A percentile compares a stretch with the other conserved stretches of the same genome.
phyloP scores from a whole-genome alignment of 148 eudicot species.

The Dianthus caryophyllus region DNA sequence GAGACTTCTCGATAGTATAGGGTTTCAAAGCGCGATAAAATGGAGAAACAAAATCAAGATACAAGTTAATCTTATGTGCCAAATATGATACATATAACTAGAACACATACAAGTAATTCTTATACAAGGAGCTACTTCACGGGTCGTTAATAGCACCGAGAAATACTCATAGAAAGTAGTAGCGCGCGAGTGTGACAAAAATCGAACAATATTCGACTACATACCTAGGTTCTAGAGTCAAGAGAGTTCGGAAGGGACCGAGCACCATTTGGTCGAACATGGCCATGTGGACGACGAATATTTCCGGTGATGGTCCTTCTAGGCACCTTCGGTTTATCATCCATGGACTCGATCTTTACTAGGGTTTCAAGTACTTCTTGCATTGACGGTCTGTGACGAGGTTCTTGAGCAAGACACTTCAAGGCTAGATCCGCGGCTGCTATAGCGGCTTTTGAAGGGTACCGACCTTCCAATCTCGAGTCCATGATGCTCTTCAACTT shows the following conservation, averaged over 20 bases:
- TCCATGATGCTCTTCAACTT: slow-evolving; percentile 58
- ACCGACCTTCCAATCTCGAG: slow-evolving; percentile 48
- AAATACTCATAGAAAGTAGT: slow-evolving; percentile 1
- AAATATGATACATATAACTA: slow-evolving; percentile 8
- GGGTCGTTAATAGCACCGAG: slow-evolving; percentile 1
- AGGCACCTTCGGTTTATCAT: slow-evolving; percentile 37
- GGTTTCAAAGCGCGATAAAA: not conserved
- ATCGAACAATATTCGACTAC: not conserved
- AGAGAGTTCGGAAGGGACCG: slow-evolving; percentile 25
- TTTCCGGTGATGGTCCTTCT: slow-evolving; percentile 25
- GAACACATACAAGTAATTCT: not conserved
- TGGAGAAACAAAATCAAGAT: slow-evolving; percentile 3
- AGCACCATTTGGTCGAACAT: slow-evolving; percentile 21
- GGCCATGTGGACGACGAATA: slow-evolving; percentile 20
- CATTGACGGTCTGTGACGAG: slow-evolving; percentile 64
- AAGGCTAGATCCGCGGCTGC: slow-evolving; percentile 63
- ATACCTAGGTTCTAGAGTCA: slow-evolving; percentile 17
- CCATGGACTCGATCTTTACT: slow-evolving; percentile 31
- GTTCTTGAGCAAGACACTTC: slow-evolving; percentile 49
- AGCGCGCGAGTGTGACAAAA: not conserved
- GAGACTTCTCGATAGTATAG: too few relatives aligned
- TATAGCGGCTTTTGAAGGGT: slow-evolving; percentile 49
- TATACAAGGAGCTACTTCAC: slow-evolving; percentile 8
- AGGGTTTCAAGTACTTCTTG: slow-evolving; percentile 56
- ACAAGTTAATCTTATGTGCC: not conserved